These are phyloP conservation scores for Rhynchospora breviuscula DNA, from an alignment of 176 grass and related monocot species.

Conservation along the genomic window DNA sequence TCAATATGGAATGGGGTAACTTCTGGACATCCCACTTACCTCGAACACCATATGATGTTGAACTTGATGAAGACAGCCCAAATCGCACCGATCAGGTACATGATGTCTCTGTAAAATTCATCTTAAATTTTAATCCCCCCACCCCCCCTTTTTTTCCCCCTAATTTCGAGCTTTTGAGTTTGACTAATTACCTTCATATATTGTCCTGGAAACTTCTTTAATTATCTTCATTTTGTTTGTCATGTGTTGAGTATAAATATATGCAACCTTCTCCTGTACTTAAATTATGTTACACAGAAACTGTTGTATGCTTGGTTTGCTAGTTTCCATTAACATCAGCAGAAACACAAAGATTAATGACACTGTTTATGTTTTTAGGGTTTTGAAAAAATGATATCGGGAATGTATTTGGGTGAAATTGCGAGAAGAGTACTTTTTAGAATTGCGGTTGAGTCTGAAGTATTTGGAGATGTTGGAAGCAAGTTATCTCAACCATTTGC, in stretches of 20 bases:
- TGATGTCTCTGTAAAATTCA: background rate
- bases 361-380: constrained; percentile 37
- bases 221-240: background rate
- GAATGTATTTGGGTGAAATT: constrained; percentile 93
- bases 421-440: constrained; percentile 59
- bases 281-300: background rate
- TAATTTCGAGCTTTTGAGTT: constrained; percentile 1
- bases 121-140: background rate
- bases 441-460: constrained; percentile 62
- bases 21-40: constrained; percentile 97
- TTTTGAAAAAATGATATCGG: constrained; percentile 98
- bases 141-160: background rate
- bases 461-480: constrained; percentile 55
- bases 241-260: background rate
- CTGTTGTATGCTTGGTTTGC: background rate
- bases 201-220: background rate
- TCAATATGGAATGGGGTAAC: constrained; percentile 99
- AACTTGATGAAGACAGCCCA: constrained; percentile 62
- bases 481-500: constrained; percentile 54
- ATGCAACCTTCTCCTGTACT: background rate
- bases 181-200: background rate
- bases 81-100: constrained; percentile 80
- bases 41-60: constrained; percentile 75
- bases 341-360: background rate
- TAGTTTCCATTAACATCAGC: background rate